Base-by-base conservation (phyloP, 257 asterid species). In the Salvia miltiorrhiza region DNA sequence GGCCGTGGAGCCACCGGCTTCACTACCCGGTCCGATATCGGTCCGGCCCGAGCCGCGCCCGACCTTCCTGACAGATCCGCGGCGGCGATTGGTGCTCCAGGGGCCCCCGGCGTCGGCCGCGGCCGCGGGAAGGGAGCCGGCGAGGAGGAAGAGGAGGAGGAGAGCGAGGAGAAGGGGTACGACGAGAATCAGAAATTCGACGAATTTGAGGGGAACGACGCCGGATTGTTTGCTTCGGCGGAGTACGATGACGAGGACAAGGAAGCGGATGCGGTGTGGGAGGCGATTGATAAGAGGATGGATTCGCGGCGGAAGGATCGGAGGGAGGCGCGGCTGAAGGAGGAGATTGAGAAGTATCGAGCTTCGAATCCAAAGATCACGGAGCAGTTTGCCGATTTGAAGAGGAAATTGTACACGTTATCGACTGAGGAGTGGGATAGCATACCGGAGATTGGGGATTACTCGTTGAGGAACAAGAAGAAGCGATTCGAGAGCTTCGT, bases 1-100 rank as follows among this genome's bases (percentile, higher is more conserved):
- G 98, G 98, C 9, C 98, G 98, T 85, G 98, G 97, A 20, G 98
- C 98, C 35, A 92, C 95, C 5, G 97, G 98, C 0, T 92, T 92
- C 81, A 92, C 98, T 0, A 92, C 98, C 37, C 97, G 96, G 10
- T 92, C 97, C 8, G 96, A 90, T 88, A 93, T 88, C 30, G 98
- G 98, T 4, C 97, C 98, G 13, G 98, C 97, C 49, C 90, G 96
- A 30, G 93, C 96, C 5, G 96, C 97, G 0, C 97, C 98, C 0
- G 97, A 92, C 53, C 76, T 92, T 0, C 96, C 97, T 0, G 96
- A 92, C 69, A 76, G 96, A 12, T 76, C 93, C 1, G 88, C 86
- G 9, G 70, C 76, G 4, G 81, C 88, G 0, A 82, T 81, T 43
- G 89, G 82, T 1, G 81, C 86, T 4, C 80, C 85, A 0, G 79